Evolutionary conservation across 805 yeast genomes (phyloP).

Genomic region (Grigorovia humatica): DNA sequence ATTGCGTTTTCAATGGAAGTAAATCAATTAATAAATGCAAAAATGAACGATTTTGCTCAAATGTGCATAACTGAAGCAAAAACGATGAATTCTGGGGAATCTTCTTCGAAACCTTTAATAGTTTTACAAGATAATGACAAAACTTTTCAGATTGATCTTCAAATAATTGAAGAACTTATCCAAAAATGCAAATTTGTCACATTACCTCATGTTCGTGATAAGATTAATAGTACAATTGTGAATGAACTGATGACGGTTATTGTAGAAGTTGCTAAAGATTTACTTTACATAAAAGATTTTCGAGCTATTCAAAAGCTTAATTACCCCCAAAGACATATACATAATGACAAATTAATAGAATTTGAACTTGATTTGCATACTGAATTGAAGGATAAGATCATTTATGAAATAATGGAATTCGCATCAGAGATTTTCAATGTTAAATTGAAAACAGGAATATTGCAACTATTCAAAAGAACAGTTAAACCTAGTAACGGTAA

Average conservation of each 20-base stretch:
- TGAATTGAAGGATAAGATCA: not conserved
- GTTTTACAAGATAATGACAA: slow-evolving; percentile 17
- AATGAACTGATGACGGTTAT: slow-evolving; percentile 5
- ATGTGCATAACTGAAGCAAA: not conserved
- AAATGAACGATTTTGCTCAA: not conserved
- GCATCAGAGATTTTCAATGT: not conserved
- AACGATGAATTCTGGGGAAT: not conserved
- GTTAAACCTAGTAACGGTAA: too few species aligned
- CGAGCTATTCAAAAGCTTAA: not conserved
- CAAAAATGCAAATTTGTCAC: slow-evolving; percentile 11
- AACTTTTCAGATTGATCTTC: slow-evolving; percentile 15
- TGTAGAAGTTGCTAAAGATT: not conserved
- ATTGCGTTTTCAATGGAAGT: not conserved
- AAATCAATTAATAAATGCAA: not conserved
- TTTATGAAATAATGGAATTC: not conserved
- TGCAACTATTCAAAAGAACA: not conserved
- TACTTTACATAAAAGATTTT: not conserved
- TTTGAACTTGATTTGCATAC: not conserved
- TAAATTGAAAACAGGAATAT: not conserved
- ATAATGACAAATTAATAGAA: not conserved
- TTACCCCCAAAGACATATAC: not conserved
- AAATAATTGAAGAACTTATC: slow-evolving; percentile 7
- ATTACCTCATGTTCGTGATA: slow-evolving; percentile 16
- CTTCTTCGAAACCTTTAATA: slow-evolving; percentile 8
- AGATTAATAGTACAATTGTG: slow-evolving; percentile 8